Evolutionary conservation across 2,329 filamentous ascomycete species (phyloP), one percentile per base, ranked within the genome.

Genomic region (Fusarium neocosmosporiellum): DNA sequence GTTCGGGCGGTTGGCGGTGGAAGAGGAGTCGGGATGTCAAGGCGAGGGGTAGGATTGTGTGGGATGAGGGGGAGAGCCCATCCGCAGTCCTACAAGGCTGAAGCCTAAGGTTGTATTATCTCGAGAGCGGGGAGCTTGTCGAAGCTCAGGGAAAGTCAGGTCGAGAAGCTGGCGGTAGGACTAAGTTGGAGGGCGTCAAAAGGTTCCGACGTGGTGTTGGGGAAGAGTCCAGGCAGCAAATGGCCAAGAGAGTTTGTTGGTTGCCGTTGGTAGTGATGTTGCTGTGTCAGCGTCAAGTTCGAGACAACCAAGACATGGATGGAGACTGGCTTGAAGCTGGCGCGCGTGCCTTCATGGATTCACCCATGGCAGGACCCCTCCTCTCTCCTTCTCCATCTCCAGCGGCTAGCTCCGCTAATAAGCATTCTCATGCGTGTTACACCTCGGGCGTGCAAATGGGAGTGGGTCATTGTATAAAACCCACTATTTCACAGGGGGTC

Each of bases 71-170:
- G 67, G 66, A 57, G 69, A 71, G 61, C 72, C 76, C 76, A 78
- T 78, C 63, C 69, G 73, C 66, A 70, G 70, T 65, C 62, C 62
- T 61, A 63, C 65, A 63, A 72, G 68, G 71, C 69, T 63, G 66
- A 74, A 70, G 69, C 59, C 66, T 29, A 54, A 64, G 61, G 67
- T 43, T 31, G 46, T 50, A 31, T 50, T 74, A 74, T 69, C 57
- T 61, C 62, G 54, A 69, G 46, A 55, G 39, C 43, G 54, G 64
- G 57, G 70, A 58, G 54, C 66, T 61, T 62, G 61, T 58, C 18
- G 50, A 27, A 53, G 63, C 22, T 54, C 20, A 50, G 31, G 24
- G 31, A 18, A 50, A 36, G 46, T 50, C 27, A 34, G 37, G 31
- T 31, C 16, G 34, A n/a, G 57, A 37, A 46, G n/a, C 50, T 66